These are phyloP conservation scores for Plasmodium sp. DNA, from an alignment of 169 alveolate genomes.

Conservation along the genomic window DNA sequence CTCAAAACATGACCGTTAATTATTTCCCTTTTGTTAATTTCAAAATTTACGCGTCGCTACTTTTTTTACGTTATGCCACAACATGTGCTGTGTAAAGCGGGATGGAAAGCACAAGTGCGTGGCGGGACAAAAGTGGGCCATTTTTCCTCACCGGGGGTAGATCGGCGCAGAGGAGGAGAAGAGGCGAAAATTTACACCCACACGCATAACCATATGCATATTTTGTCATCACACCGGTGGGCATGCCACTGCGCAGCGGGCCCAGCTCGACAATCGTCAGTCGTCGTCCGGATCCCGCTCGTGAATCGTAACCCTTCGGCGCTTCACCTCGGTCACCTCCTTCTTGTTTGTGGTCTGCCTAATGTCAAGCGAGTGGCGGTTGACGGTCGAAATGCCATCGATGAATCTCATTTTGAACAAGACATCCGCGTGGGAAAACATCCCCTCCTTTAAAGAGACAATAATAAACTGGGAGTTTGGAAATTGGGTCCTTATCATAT, in stretches of 20 bases:
- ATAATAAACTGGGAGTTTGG: constrained; percentile 97
- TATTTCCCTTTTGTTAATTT: background rate
- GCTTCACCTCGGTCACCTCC: constrained; percentile 29
- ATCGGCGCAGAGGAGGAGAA: background rate
- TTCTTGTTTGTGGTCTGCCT: constrained; percentile 10
- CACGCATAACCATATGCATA: background rate
- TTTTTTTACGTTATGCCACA: background rate
- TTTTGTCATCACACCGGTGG: background rate
- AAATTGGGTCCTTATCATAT: constrained; percentile 97
- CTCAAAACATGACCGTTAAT: background rate
- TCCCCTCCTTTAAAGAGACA: constrained; percentile 97
- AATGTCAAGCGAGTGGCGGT: constrained; percentile 78
- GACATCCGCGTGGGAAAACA: constrained; percentile 98
- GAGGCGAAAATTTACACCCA: background rate
- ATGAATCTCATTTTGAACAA: constrained; percentile 94
- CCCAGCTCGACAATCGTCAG: background rate
- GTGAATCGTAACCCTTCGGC: constrained; percentile 54
- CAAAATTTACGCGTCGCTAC: background rate
- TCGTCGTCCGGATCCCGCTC: constrained; percentile 64
- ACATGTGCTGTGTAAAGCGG: background rate
- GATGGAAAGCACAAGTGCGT: background rate
- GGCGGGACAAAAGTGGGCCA: background rate
- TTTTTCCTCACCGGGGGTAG: background rate
- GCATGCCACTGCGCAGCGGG: background rate
- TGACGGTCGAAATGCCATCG: constrained; percentile 92